Conservation (phyloP, 2,329 filamentous ascomycete genomes). For the Exserohilum turcica region DNA sequence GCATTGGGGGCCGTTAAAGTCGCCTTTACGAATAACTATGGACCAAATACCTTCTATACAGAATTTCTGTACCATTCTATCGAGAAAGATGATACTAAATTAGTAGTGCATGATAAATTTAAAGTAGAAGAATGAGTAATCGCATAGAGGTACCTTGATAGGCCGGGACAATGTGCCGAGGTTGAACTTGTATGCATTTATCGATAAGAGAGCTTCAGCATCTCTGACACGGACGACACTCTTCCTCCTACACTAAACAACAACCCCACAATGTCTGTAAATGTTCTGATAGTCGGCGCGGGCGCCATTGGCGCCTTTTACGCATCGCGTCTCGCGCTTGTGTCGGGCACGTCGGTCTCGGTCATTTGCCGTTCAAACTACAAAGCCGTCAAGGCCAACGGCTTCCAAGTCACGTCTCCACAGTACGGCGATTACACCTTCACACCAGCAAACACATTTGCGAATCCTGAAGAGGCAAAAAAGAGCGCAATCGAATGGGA, state of each 20-base stretch:
- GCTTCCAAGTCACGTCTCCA: conserved; percentile 68
- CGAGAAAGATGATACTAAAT: too few species aligned
- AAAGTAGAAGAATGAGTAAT: too few species aligned
- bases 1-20: too few species aligned
- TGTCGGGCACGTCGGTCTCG: conserved; percentile 64
- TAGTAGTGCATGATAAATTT: too few species aligned
- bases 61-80: too few species aligned
- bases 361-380: conserved; percentile 78
- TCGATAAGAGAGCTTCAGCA: conserved; percentile 8
- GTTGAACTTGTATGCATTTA: conserved; percentile 4
- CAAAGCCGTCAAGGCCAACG: conserved; percentile 62
- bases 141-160: too few species aligned
- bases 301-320: conserved; percentile 76
- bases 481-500: conserved; percentile 59
- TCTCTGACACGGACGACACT: conserved; percentile 7
- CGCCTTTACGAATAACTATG: too few species aligned
- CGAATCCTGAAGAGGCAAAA: conserved; percentile 63
- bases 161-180: conserved; percentile 14
- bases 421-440: conserved; percentile 72
- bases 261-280: conserved; percentile 44
- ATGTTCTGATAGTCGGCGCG: conserved; percentile 71
- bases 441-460: conserved; percentile 65
- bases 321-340: conserved; percentile 68
- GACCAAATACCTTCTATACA: too few species aligned
- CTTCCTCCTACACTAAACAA: background rate